Evolutionary conservation across 495 filamentous ascomycete genomes (phyloP).

Genomic region (Mycothermus thermophilus): DNA sequence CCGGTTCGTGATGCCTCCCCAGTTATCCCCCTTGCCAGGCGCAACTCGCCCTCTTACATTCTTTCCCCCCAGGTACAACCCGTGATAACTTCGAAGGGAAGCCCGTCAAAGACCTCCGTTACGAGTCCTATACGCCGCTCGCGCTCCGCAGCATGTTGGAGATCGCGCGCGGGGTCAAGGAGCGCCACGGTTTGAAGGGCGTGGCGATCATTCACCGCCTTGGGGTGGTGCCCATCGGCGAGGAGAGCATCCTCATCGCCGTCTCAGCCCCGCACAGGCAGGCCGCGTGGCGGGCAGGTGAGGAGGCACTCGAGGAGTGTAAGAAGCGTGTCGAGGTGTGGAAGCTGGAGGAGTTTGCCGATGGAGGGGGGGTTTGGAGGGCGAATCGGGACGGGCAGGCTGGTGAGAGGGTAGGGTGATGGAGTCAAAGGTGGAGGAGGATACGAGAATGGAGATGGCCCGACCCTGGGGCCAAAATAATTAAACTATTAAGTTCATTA

Average conservation of each 20-base stretch:
- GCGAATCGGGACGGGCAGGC: constrained; percentile 67
- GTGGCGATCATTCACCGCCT: constrained; percentile 80
- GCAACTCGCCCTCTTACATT: neutral
- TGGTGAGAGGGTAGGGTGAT: constrained; percentile 34
- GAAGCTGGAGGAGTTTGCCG: constrained; percentile 86
- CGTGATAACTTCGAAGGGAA: constrained; percentile 66
- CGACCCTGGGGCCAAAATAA: no score
- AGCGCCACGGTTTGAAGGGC: constrained; percentile 47
- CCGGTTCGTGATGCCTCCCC: constrained; percentile 38
- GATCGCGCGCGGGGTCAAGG: constrained; percentile 48
- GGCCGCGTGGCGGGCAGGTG: constrained; percentile 76
- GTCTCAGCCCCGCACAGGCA: constrained; percentile 76
- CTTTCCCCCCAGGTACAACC: constrained; percentile 55
- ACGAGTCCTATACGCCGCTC: constrained; percentile 65
- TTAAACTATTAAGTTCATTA: no score
- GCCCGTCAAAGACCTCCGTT: constrained; percentile 62
- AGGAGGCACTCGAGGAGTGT: constrained; percentile 77
- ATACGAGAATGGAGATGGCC: no score
- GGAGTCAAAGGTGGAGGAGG: no score
- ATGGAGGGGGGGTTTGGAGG: constrained; percentile 73
- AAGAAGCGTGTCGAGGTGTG: constrained; percentile 85
- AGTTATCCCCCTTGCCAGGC: constrained; percentile 1
- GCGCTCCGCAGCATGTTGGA: constrained; percentile 60
- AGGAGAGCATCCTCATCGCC: constrained; percentile 86
- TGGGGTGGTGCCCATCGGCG: constrained; percentile 69